These are phyloP conservation scores for Torulaspora pretoriensis DNA, from an alignment of 1,139 yeast species.

Conservation along the genomic window DNA sequence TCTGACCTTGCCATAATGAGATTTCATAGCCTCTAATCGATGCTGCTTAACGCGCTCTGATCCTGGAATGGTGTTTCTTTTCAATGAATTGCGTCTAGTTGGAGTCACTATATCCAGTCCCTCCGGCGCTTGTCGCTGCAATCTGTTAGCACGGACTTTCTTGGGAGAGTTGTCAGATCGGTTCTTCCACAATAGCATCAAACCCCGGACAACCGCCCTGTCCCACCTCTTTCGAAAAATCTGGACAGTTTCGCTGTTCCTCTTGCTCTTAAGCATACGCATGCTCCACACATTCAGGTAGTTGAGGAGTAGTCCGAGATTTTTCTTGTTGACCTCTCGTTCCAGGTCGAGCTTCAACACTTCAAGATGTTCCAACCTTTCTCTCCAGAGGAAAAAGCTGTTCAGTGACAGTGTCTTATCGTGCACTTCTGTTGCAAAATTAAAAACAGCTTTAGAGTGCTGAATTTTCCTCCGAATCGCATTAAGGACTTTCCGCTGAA, in stretches of 20 bases:
- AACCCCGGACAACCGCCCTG: slow-evolving; percentile 38
- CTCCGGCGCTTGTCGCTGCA: slow-evolving; percentile 18
- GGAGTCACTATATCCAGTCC: slow-evolving; percentile 17
- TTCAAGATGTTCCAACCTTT: slow-evolving; percentile 13
- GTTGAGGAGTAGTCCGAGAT: slow-evolving; percentile 24
- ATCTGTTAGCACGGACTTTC: slow-evolving; percentile 9
- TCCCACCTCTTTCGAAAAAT: slow-evolving; percentile 38
- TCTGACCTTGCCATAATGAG: slow-evolving; percentile 35
- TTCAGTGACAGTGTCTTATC: slow-evolving; percentile 15
- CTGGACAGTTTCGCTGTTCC: slow-evolving; percentile 35
- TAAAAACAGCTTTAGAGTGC: slow-evolving; percentile 14
- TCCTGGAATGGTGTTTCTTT: slow-evolving; percentile 34
- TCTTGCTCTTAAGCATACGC: slow-evolving; percentile 32
- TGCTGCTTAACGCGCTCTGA: slow-evolving; percentile 35
- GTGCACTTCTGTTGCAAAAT: slow-evolving; percentile 25
- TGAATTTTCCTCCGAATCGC: not conserved
- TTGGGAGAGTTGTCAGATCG: slow-evolving; percentile 19
- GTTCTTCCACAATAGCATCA: slow-evolving; percentile 36
- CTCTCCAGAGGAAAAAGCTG: slow-evolving; percentile 17
- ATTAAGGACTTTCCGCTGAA: slow-evolving; percentile 2
- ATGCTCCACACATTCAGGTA: slow-evolving; percentile 36
- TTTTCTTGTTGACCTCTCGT: slow-evolving; percentile 20
- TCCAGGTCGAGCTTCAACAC: slow-evolving; percentile 21
- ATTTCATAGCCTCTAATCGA: slow-evolving; percentile 36
- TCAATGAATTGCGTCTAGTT: slow-evolving; percentile 8